Evolutionary conservation across 768 basidiomycete species (phyloP).

Genomic region (Tephrocybe sp.): DNA sequence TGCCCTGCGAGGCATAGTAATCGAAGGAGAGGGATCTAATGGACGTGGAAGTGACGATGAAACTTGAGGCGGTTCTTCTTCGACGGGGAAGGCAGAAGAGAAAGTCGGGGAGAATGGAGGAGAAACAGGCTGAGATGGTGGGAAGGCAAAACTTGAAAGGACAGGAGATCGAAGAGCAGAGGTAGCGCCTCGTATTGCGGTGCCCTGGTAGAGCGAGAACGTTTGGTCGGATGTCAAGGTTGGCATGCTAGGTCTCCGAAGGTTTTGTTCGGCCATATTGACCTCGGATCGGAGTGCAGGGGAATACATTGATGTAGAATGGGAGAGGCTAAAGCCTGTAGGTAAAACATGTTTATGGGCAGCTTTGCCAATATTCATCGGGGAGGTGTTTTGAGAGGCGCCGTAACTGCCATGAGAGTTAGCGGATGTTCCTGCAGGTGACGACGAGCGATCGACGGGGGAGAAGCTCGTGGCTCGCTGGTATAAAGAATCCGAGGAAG

Average conservation of each 20-base stretch:
- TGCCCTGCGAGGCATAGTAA: constrained; percentile 14
- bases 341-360: constrained; percentile 8
- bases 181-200: not conserved
- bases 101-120: constrained; percentile 10
- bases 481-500: constrained; percentile 31
- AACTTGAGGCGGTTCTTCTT: not conserved
- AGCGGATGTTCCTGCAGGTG: constrained; percentile 19
- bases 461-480: constrained; percentile 23
- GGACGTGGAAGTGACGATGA: not conserved
- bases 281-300: constrained; percentile 11
- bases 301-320: constrained; percentile 27
- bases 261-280: constrained; percentile 10
- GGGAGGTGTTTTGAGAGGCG: constrained; percentile 12
- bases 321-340: constrained; percentile 15
- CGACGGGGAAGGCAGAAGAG: not conserved
- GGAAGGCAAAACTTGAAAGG: constrained; percentile 2
- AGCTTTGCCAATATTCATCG: constrained; percentile 5
- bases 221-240: constrained; percentile 16
- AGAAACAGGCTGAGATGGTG: not conserved
- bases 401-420: constrained; percentile 18
- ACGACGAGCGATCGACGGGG: constrained; percentile 21
- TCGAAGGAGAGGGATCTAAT: not conserved
- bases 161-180: constrained; percentile 9
- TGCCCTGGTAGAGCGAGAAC: not conserved
- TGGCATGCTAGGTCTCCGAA: constrained; percentile 28